Conservation (phyloP, 2,329 filamentous ascomycete genomes). For the Orbilia brochopaga region DNA sequence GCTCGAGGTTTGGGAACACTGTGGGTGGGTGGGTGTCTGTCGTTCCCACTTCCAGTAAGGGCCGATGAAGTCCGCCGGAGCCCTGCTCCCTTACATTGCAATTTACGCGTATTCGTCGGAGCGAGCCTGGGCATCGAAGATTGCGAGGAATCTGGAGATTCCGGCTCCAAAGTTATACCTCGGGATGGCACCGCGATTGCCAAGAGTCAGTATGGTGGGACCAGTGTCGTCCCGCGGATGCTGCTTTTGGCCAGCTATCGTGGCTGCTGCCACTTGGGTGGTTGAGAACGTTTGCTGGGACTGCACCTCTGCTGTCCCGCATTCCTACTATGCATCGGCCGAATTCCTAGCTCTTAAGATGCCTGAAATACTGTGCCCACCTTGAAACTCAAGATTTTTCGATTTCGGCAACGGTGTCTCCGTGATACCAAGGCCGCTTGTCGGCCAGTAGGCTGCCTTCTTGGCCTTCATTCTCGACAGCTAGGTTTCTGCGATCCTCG, state of each 20-base stretch:
- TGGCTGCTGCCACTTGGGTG: neutral
- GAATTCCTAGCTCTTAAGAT: neutral
- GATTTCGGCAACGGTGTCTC: slow-evolving; percentile 5
- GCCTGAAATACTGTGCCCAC: neutral
- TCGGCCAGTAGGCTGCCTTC: slow-evolving; percentile 14
- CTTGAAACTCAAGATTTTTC: neutral
- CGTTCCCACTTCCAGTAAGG: too few relatives aligned
- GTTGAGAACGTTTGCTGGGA: neutral
- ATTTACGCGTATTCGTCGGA: too few relatives aligned
- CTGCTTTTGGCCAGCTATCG: neutral
- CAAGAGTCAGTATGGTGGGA: neutral
- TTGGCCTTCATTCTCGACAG: slow-evolving; percentile 21
- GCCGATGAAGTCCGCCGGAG: too few relatives aligned
- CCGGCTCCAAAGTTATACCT: too few relatives aligned
- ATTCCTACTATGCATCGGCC: neutral
- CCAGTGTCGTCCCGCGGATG: neutral
- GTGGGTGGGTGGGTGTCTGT: too few relatives aligned
- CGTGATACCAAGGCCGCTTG: slow-evolving; percentile 13
- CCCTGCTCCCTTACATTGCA: too few relatives aligned
- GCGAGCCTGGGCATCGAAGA: too few relatives aligned
- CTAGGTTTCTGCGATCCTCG: slow-evolving; percentile 13
- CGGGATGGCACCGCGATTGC: too few relatives aligned
- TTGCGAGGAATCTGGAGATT: too few relatives aligned
- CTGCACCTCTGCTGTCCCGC: neutral
- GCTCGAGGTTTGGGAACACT: neutral